Conservation (phyloP, 2,329 filamentous ascomycete genomes). For the Lasiodiplodia theobromae region DNA sequence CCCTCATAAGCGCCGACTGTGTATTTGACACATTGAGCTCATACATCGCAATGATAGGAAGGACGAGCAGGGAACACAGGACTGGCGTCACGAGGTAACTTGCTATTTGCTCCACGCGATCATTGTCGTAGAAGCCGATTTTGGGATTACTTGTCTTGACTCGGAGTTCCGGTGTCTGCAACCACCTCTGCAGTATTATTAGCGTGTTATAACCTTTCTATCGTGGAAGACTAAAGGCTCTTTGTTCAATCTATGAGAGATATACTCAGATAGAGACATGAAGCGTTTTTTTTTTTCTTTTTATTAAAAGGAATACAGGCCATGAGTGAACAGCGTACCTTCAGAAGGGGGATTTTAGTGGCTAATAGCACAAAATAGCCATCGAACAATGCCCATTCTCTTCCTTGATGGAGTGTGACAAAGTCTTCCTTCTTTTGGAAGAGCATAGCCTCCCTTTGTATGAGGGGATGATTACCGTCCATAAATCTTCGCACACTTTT, state of each 20-base stretch:
- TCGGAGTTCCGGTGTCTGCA: constrained; percentile 36
- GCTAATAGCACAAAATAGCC: neutral
- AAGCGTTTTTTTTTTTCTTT: too few relatives aligned
- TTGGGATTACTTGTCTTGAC: constrained; percentile 34
- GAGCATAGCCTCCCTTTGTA: neutral
- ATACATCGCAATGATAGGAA: constrained; percentile 39
- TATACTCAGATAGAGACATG: too few relatives aligned
- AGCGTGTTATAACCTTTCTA: neutral
- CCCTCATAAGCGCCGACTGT: constrained; percentile 32
- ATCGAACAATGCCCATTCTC: neutral
- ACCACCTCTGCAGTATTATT: constrained; percentile 32
- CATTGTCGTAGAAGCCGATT: constrained; percentile 36
- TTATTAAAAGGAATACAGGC: too few relatives aligned
- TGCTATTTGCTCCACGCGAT: constrained; percentile 37
- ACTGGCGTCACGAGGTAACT: constrained; percentile 37
- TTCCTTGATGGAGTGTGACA: neutral
- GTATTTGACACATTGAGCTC: constrained; percentile 31
- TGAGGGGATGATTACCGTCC: neutral
- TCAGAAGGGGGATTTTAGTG: neutral
- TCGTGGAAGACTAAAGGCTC: neutral
- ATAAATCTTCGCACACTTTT: neutral
- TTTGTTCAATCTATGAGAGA: too few relatives aligned
- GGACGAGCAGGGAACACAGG: constrained; percentile 38
- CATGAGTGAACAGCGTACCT: neutral
- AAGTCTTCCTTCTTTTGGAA: neutral